These are phyloP conservation scores for Alternaria triticimaculans DNA, from an alignment of 2,329 filamentous ascomycete species.

Conservation along the genomic window DNA sequence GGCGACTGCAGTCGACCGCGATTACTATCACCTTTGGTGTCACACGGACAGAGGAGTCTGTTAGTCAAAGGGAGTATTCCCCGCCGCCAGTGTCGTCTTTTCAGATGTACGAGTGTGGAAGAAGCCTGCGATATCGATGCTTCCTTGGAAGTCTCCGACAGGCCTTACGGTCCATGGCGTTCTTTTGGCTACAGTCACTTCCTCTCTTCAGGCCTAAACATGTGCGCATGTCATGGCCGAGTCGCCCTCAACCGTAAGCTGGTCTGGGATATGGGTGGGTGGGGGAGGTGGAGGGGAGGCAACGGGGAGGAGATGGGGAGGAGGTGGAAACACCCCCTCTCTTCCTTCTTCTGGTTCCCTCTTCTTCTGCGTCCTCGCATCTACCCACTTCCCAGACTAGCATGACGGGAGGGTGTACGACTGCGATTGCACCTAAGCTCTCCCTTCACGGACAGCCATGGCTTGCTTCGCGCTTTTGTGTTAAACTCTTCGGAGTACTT, in stretches of 20 bases:
- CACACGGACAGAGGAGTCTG: constrained; percentile 1
- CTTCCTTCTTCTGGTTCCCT: background rate
- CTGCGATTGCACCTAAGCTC: background rate
- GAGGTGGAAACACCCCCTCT: background rate
- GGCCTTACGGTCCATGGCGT: constrained; percentile 31
- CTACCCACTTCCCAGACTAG: background rate
- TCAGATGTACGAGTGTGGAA: constrained; percentile 21
- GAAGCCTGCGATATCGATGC: constrained; percentile 25
- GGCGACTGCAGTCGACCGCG: background rate
- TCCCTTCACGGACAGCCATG: background rate
- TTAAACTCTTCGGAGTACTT: constrained; percentile 3
- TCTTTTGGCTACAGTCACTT: constrained; percentile 15
- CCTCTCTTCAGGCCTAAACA: constrained; percentile 8
- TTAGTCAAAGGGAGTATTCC: constrained; percentile 14
- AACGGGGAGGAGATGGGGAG: background rate
- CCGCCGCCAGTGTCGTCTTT: constrained; percentile 24
- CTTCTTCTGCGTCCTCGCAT: background rate
- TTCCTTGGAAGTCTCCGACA: constrained; percentile 21
- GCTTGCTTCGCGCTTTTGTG: background rate
- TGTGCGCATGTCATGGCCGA: background rate
- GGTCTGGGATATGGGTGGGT: background rate
- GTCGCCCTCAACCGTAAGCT: background rate
- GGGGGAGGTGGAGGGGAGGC: background rate
- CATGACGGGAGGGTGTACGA: background rate
- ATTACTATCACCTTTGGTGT: constrained; percentile 3